Percentiles rank a stretch among this genome's conserved stretches.
Evolutionary conservation across 2,329 filamentous ascomycete species (phyloP).

Genomic region (Hymenoscyphus fructigenus): DNA sequence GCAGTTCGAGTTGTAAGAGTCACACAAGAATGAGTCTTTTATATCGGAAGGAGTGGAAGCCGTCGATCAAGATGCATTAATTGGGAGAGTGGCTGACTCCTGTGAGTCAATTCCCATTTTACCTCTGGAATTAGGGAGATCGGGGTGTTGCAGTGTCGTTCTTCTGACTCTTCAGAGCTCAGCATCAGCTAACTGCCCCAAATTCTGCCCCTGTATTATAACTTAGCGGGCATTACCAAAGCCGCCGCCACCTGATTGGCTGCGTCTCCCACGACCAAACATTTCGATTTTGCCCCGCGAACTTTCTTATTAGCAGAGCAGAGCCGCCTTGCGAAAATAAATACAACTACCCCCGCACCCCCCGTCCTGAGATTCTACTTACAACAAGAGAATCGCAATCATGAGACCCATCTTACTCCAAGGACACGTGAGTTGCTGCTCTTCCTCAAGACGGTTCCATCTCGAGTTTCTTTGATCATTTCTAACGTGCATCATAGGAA

Average conservation of each 20-base stretch:
- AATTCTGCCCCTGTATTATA: background rate
- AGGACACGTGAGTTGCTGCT: constrained; percentile 69
- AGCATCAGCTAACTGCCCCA: background rate
- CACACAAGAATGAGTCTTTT: background rate
- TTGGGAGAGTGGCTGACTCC: background rate
- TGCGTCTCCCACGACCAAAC: constrained; percentile 9
- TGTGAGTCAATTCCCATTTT: constrained; percentile 6
- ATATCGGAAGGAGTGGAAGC: background rate
- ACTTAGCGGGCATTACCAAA: background rate
- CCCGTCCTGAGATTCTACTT: constrained; percentile 1
- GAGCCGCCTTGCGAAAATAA: constrained; percentile 12
- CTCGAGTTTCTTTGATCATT: background rate
- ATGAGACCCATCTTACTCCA: constrained; percentile 97
- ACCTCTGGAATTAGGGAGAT: background rate
- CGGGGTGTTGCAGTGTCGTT: background rate
- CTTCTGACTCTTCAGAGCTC: background rate
- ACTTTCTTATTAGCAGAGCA: constrained; percentile 4
- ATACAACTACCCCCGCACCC: constrained; percentile 4
- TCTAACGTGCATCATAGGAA: constrained; percentile 54
- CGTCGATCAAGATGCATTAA: background rate
- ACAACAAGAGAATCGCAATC: constrained; percentile 42
- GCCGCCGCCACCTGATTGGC: constrained; percentile 10
- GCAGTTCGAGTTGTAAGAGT: background rate
- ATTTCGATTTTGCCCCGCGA: constrained; percentile 14
- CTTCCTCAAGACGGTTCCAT: background rate